Conservation (phyloP, 139 green algal genomes). For the Diplosphaera chodatii region DNA sequence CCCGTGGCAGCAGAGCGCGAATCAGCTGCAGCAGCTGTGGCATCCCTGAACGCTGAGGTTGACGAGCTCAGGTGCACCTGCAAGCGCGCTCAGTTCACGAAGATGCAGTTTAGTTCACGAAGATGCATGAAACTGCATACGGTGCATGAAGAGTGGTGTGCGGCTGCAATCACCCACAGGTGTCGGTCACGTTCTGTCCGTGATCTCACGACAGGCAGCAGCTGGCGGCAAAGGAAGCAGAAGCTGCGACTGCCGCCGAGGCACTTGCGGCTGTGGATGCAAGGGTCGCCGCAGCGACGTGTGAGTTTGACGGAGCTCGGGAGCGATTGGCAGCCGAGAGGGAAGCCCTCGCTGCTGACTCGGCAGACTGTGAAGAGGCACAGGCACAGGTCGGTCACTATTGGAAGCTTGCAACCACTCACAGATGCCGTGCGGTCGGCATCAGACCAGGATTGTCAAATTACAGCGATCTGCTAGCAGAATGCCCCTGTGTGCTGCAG, state of each 20-base stretch:
- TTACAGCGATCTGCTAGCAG: too few relatives aligned
- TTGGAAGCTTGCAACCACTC: too few relatives aligned
- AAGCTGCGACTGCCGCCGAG: not conserved
- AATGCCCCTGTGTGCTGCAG: too few relatives aligned
- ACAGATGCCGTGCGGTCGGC: too few relatives aligned
- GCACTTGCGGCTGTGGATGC: slow-evolving; percentile 11
- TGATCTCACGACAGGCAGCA: slow-evolving; percentile 8
- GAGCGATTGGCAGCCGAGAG: slow-evolving; percentile 7
- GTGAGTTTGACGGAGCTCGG: slow-evolving; percentile 15
- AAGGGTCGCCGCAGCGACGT: not conserved
- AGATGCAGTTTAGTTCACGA: too few relatives aligned
- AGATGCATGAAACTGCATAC: too few relatives aligned
- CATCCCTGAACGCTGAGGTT: slow-evolving; percentile 14
- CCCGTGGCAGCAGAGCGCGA: slow-evolving; percentile 2
- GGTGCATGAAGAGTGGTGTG: too few relatives aligned
- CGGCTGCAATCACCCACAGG: too few relatives aligned
- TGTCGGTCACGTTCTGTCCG: too few relatives aligned
- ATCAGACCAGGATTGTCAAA: too few relatives aligned
- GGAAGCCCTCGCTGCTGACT: slow-evolving; percentile 11
- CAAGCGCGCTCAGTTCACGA: too few relatives aligned
- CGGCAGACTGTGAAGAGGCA: slow-evolving; percentile 4
- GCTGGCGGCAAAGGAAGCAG: slow-evolving; percentile 15
- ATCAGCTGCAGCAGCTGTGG: slow-evolving; percentile 4
- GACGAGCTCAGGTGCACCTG: slow-evolving; percentile 16
- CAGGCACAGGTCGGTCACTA: too few relatives aligned